Evolutionary conservation across 2,329 filamentous ascomycete species (phyloP).

Genomic region (Mariannaea elegans): DNA sequence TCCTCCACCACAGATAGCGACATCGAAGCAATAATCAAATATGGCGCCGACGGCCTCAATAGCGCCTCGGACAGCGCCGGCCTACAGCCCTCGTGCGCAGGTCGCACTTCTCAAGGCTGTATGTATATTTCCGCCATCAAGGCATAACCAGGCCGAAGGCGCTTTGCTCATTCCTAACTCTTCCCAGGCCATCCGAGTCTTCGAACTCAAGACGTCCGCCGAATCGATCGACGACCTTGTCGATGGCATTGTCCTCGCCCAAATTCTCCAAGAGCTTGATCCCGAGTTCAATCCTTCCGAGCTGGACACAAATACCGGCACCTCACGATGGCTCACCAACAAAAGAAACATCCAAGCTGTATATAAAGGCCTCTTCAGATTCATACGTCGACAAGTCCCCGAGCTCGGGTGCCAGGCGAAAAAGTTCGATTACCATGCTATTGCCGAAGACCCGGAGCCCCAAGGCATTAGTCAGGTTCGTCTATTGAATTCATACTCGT

Average conservation of each 20-base stretch:
- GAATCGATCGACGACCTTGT: constrained; percentile 60
- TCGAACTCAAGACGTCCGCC: constrained; percentile 55
- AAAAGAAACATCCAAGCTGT: constrained; percentile 64
- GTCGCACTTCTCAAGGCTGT: constrained; percentile 67
- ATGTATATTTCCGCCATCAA: constrained; percentile 36
- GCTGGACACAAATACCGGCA: constrained; percentile 57
- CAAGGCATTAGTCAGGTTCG: constrained; percentile 63
- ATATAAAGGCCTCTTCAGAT: constrained; percentile 63
- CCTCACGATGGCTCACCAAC: constrained; percentile 56
- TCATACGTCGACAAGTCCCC: constrained; percentile 62
- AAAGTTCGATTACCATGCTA: constrained; percentile 64
- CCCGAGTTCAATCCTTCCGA: constrained; percentile 63
- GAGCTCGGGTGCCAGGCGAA: constrained; percentile 62
- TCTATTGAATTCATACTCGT: constrained; percentile 17
- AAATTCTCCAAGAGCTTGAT: constrained; percentile 67
- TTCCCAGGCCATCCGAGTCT: constrained; percentile 49
- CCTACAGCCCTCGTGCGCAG: constrained; percentile 56
- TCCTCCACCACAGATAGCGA: constrained; percentile 25
- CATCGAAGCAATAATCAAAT: constrained; percentile 1
- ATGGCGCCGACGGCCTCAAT: constrained; percentile 19
- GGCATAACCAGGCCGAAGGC: constrained; percentile 5
- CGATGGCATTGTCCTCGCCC: constrained; percentile 63
- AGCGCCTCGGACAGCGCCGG: constrained; percentile 44
- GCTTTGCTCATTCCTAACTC: constrained; percentile 23
- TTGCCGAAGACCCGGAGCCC: constrained; percentile 65